Percentiles rank a stretch among this genome's conserved stretches.
Evolutionary conservation across 176 grass and related monocot species (phyloP).

Genomic region (Phoenix dactylifera): DNA sequence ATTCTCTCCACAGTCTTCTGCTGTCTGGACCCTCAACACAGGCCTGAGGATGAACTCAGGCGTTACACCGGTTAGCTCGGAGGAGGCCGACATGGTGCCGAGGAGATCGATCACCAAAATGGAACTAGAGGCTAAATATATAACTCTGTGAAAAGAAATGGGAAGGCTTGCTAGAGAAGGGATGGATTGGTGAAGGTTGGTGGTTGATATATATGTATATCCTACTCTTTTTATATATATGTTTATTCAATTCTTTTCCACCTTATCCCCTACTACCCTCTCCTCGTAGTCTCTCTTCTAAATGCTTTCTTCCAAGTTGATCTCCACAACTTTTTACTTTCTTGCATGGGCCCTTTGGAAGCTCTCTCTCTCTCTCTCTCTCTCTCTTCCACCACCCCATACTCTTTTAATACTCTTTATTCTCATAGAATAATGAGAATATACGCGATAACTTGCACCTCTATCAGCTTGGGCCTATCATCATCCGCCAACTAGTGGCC

Average conservation of each 20-base stretch:
- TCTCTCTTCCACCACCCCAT: background rate
- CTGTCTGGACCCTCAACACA: background rate
- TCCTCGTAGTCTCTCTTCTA: background rate
- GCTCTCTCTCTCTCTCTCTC: constrained; percentile 1
- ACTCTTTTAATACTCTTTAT: no score
- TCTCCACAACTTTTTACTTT: constrained; percentile 14
- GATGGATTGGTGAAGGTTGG: background rate
- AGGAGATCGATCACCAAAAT: background rate
- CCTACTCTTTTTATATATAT: background rate
- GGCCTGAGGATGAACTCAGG: background rate
- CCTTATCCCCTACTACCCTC: background rate
- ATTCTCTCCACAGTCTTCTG: background rate
- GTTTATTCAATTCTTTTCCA: no score
- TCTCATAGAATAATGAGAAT: no score
- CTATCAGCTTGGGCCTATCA: no score
- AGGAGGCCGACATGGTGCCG: constrained; percentile 5
- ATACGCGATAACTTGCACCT: no score
- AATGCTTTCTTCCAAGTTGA: constrained; percentile 17
- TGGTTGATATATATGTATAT: background rate
- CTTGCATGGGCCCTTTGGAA: constrained; percentile 4
- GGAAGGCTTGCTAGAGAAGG: no score
- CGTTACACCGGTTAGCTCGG: background rate
- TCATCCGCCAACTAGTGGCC: no score
- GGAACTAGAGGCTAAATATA: no score
- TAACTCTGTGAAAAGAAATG: no score